Conservation (phyloP, 305 asterid species). For the Salvia sclarea region DNA sequence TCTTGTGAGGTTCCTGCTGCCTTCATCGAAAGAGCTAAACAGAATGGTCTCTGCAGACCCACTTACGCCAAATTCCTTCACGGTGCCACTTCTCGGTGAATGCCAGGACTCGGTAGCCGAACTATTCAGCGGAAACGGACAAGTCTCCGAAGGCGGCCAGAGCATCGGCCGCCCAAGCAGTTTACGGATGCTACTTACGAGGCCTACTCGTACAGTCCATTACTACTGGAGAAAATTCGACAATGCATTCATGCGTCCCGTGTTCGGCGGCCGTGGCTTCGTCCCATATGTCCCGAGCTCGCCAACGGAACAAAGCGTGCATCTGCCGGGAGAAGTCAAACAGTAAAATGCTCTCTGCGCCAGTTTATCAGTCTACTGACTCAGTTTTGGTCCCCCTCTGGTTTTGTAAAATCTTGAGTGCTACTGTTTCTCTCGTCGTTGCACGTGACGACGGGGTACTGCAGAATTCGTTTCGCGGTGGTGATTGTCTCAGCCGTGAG, state of each 20-base stretch:
- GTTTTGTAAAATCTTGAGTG: conserved; percentile 17
- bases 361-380: conserved; percentile 4
- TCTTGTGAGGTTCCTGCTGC: conserved; percentile 57
- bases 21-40: conserved; percentile 49
- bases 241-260: conserved; percentile 85
- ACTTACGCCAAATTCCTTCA: conserved; percentile 53
- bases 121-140: conserved; percentile 41
- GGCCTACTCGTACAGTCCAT: conserved; percentile 74
- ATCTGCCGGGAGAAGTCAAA: conserved; percentile 37
- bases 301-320: conserved; percentile 59
- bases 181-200: conserved; percentile 66
- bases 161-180: conserved; percentile 60
- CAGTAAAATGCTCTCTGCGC: conserved; percentile 1
- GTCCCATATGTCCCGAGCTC: conserved; percentile 80
- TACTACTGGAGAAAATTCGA: conserved; percentile 92
- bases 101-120: conserved; percentile 49
- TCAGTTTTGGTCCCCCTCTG: conserved; percentile 29
- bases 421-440: not conserved
- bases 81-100: conserved; percentile 64
- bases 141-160: conserved; percentile 42
- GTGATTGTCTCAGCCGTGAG: conserved; percentile 1
- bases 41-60: conserved; percentile 67
- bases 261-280: conserved; percentile 94
- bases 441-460: conserved; percentile 21
- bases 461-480: conserved; percentile 12